Base-by-base conservation (phyloP, 495 filamentous ascomycete genomes). In the Penicillium verhagenii region DNA sequence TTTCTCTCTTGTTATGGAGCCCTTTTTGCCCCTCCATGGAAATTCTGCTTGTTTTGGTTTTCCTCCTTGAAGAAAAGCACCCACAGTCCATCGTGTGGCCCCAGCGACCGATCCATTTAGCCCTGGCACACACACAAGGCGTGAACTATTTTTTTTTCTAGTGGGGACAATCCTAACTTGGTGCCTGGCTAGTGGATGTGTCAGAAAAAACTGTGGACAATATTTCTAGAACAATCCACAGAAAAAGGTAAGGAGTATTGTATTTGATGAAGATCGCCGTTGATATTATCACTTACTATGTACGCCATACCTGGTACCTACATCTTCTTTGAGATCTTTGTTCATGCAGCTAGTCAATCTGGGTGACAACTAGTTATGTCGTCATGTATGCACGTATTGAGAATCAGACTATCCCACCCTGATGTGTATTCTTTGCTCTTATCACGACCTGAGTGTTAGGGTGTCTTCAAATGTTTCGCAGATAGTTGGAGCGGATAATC, bases 1-100 rank as follows among this genome's bases (percentile, higher is more conserved):
- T 29, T 38, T 47, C 44, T 28, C 45, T 38, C 4, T 48, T 31
- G 26, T 26, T 35, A 52, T 28, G 49, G 49, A 23, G 24, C 47
- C 16, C 13, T 11, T 53, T 18, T 11, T 53, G 25, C 59, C 57
- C 59, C 53, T 65, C 59, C 43, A 16, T 51, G 29, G 2, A 45
- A 33, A 21, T 16, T 52, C 33, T 71, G 69, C 68, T 75, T 75
- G 68, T 75, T 75, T 72, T 75, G 72, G 49, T 75, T 75, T 75
- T 73, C 45, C 72, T 68, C 46, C 62, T 70, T 69, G 45, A 52
- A 71, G 67, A 61, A n/a, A n/a, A 64, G 47, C 42, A 31, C 50
- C 53, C 61, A 57, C 53, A 59, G 47, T 55, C 49, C 60, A 63
- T 50, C 38, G 45, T 60, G 66, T 68, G 65, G 68, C 68, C 72